Percentiles rank a stretch among this genome's conserved stretches.
phyloP scores from a whole-genome alignment of 768 basidiomycete genomes.

The Lentinus tigrinus region DNA sequence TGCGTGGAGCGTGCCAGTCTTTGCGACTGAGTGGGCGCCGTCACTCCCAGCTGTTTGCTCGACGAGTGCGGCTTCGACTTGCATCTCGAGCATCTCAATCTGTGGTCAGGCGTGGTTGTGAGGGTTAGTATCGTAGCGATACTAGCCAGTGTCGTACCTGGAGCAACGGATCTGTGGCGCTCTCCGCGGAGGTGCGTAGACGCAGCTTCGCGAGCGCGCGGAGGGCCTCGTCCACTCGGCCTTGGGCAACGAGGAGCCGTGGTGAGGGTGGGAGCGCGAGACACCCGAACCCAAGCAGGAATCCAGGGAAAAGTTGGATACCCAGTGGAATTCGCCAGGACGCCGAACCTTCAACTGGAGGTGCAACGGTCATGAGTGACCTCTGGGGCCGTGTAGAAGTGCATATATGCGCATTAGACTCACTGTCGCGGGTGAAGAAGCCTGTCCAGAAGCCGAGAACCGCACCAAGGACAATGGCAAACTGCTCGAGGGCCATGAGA shows the following conservation, averaged over 20 bases:
- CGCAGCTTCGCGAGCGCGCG: slow-evolving; percentile 57
- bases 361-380: background rate
- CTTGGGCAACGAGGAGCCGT: slow-evolving; percentile 55
- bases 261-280: slow-evolving; percentile 62
- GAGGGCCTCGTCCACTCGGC: slow-evolving; percentile 56
- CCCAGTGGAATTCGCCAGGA: slow-evolving; percentile 81
- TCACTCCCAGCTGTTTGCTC: slow-evolving; percentile 29
- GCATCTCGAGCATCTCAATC: slow-evolving; percentile 79
- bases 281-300: slow-evolving; percentile 62
- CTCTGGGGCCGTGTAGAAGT: background rate
- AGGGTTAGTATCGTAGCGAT: background rate
- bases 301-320: slow-evolving; percentile 68
- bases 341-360: slow-evolving; percentile 53
- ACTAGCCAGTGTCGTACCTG: slow-evolving; percentile 34
- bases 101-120: slow-evolving; percentile 24
- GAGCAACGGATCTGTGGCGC: slow-evolving; percentile 47
- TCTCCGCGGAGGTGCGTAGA: slow-evolving; percentile 44
- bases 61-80: slow-evolving; percentile 58
- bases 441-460: slow-evolving; percentile 85
- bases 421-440: slow-evolving; percentile 66
- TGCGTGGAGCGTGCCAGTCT: slow-evolving; percentile 17
- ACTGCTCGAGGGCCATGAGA: slow-evolving; percentile 75
- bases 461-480: slow-evolving; percentile 78
- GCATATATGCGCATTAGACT: slow-evolving; percentile 22
- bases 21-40: background rate